Evolutionary conservation across 768 basidiomycete genomes (phyloP), one percentile per base, ranked within the genome.

Genomic region (Phylloporus arenicola): DNA sequence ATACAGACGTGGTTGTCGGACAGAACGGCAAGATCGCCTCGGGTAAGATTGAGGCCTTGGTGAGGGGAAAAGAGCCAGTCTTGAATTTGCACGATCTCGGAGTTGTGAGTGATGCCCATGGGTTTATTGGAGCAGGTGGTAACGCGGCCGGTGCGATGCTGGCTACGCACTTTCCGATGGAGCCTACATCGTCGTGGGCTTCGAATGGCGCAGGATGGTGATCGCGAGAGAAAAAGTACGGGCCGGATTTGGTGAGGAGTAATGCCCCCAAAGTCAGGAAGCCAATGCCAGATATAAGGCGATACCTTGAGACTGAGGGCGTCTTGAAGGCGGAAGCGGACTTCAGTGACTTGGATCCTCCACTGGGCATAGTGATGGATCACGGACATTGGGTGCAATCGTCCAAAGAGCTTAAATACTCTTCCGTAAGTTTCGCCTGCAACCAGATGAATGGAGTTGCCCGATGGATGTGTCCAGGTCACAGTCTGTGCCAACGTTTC

Each of bases 1-100:
- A 72, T 58, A 58, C 70, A 78, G 35, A 82, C 62, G 51, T 70
- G 62, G 60, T 83, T 82, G 55, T 82, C 80, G 0, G 74, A 71
- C 9, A 70, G 45, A 10, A 41, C 47, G 2, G 73, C 69, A 6
- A 57, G 35, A 20, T 56, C 57, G 3, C 60, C 56, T 8, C 52
- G 58, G 0, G 80, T 82, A 16, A 83, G 68, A 59, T 83, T 83
- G 4, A 83, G 69, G 6, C 55, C 56, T 44, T 64, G 70, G 41
- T 67, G 70, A 3, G 74, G 69, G 3, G 67, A 59, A 37, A 64
- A 64, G 7, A 83, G 70, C 78, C 80, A 83, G 11, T 59, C 51
- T 24, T 72, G 62, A 50, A 82, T 68, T 22, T 70, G 54, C 14
- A 68, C 58, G 5, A 74, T 74, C 51, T 82, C 79, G 3, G 60